These are phyloP conservation scores for Trichophyton simii DNA, from an alignment of 2,329 filamentous ascomycete species.

Conservation along the genomic window DNA sequence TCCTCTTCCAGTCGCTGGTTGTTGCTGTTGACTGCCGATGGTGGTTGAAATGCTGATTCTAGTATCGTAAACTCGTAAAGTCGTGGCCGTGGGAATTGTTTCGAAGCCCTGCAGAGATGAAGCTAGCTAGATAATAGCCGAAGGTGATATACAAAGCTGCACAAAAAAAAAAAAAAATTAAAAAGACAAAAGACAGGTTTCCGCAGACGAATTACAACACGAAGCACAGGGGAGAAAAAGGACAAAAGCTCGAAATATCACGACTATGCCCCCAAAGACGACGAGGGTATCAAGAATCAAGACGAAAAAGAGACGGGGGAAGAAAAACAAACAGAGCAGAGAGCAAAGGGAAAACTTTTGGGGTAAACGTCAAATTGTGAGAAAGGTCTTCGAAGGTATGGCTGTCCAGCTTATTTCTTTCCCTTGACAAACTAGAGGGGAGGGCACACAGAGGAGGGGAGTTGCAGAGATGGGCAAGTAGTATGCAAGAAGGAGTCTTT, in stretches of 20 bases:
- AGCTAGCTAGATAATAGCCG: background rate
- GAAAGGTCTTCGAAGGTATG: background rate
- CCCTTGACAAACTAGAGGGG: conserved; percentile 2
- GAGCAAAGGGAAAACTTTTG: background rate
- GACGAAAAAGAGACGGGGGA: background rate
- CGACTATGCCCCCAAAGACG: background rate
- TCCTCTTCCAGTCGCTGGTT: background rate
- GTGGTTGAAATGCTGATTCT: too few relatives aligned
- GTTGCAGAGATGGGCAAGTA: background rate
- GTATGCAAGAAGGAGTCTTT: background rate
- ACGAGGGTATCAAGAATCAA: conserved; percentile 2
- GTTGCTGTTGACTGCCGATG: too few relatives aligned
- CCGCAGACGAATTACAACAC: background rate
- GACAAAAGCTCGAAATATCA: background rate
- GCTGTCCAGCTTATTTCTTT: background rate
- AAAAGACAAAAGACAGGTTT: background rate
- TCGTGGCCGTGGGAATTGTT: background rate
- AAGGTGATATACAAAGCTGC: background rate
- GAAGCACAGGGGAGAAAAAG: background rate
- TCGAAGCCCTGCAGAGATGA: background rate
- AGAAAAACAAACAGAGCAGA: background rate
- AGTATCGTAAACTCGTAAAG: conserved; percentile 4
- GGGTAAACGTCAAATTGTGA: background rate
- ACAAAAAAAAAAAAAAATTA: background rate
- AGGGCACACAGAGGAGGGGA: background rate